These are phyloP conservation scores for Kurtzmaniella quercitrusa DNA, from an alignment of 1,139 yeast species.

Conservation along the genomic window DNA sequence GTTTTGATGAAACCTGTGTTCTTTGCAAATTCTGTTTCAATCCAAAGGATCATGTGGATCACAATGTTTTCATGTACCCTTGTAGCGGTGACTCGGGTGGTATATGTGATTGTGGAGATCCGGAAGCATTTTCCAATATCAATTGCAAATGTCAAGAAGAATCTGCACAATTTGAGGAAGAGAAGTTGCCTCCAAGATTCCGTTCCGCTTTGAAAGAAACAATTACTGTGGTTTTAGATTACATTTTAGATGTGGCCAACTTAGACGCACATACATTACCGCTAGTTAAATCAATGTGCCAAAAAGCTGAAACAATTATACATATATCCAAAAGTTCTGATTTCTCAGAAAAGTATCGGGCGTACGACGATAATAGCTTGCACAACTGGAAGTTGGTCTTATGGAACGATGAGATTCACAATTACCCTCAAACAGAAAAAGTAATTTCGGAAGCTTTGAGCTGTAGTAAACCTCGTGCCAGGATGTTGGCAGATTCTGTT, in stretches of 20 bases:
- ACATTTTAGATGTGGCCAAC: constrained; percentile 44
- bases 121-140: constrained; percentile 68
- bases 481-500: constrained; percentile 31
- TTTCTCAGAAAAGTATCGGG: constrained; percentile 12
- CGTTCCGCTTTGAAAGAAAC: constrained; percentile 22
- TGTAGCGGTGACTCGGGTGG: constrained; percentile 52
- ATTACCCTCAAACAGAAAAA: constrained; percentile 43
- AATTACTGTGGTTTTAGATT: constrained; percentile 40
- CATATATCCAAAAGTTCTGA: neutral
- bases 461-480: constrained; percentile 21
- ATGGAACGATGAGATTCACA: constrained; percentile 76
- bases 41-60: constrained; percentile 60
- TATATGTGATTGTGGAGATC: constrained; percentile 91
- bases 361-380: constrained; percentile 22
- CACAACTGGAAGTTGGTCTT: constrained; percentile 45
- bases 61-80: constrained; percentile 52
- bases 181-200: constrained; percentile 11
- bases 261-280: constrained; percentile 35
- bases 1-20: constrained; percentile 72
- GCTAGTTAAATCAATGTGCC: constrained; percentile 13
- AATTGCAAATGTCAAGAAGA: constrained; percentile 44
- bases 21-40: constrained; percentile 69
- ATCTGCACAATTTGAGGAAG: neutral
- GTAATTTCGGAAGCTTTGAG: constrained; percentile 37
- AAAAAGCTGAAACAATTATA: constrained; percentile 15